Evolutionary conservation across 192 early-diverging fungal species (phyloP).

Genomic region (Backusella macrospora): DNA sequence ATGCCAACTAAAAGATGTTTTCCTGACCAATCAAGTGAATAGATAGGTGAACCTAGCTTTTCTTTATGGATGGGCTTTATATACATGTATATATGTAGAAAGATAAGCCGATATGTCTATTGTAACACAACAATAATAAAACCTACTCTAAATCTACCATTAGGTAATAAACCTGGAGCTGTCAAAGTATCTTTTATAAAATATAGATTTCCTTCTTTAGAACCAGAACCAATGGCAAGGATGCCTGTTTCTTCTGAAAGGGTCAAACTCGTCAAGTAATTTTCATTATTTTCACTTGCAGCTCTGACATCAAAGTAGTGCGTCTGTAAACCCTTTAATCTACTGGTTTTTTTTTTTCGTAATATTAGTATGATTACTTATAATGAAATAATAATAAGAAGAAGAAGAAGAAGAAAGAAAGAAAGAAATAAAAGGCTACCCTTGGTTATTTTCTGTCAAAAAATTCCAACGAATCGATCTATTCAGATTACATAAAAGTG

Average conservation of each 20-base stretch:
- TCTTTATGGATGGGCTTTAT: constrained; percentile 16
- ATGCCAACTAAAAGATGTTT: constrained; percentile 22
- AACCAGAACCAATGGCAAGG: constrained; percentile 20
- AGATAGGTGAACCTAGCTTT: constrained; percentile 14
- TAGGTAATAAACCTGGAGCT: background rate
- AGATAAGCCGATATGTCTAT: too few species aligned
- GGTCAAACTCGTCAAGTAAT: constrained; percentile 26
- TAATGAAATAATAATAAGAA: background rate
- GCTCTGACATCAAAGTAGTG: constrained; percentile 1
- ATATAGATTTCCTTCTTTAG: constrained; percentile 13
- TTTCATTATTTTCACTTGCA: background rate
- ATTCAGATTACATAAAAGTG: background rate
- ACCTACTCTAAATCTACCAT: constrained; percentile 23
- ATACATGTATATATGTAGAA: background rate
- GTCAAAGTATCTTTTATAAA: constrained; percentile 24
- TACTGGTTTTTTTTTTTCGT: background rate
- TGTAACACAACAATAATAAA: too few species aligned
- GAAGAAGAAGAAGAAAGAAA: too few species aligned
- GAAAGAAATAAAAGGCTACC: background rate
- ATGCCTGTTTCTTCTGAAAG: constrained; percentile 9
- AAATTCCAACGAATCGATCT: constrained; percentile 17
- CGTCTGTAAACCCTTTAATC: constrained; percentile 19
- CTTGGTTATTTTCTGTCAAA: constrained; percentile 9
- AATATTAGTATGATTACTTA: too few species aligned
- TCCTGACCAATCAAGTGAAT: constrained; percentile 23